These are phyloP conservation scores for Sesbania bispinosa DNA, from an alignment of 306 rosid genomes.

Conservation along the genomic window DNA sequence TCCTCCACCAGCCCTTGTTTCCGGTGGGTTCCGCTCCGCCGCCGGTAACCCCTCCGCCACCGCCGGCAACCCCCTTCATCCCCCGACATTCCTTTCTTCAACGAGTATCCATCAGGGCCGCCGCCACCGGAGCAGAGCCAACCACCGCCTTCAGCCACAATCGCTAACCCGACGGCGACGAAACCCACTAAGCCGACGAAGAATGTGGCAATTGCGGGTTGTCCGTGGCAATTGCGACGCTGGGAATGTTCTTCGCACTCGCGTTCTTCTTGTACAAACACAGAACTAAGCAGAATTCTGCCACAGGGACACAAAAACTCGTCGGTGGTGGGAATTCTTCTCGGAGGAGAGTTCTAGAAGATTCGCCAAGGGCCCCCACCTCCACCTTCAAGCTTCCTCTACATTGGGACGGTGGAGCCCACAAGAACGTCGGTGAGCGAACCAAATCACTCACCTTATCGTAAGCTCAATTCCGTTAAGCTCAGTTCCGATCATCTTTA, in stretches of 20 bases:
- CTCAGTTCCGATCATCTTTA: slow-evolving; percentile 58
- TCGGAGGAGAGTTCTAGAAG: slow-evolving; percentile 33
- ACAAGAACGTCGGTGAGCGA: slow-evolving; percentile 34
- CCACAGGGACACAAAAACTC: slow-evolving; percentile 47
- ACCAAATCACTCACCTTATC: slow-evolving; percentile 45
- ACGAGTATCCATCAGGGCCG: slow-evolving; percentile 51
- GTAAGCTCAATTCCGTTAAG: slow-evolving; percentile 49
- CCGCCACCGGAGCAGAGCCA: slow-evolving; percentile 46
- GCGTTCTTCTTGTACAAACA: slow-evolving; percentile 77
- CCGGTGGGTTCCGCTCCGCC: slow-evolving; percentile 61
- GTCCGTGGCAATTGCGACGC: slow-evolving; percentile 65
- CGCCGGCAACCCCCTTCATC: slow-evolving; percentile 34
- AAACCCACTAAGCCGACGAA: slow-evolving; percentile 54
- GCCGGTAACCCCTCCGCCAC: slow-evolving; percentile 35
- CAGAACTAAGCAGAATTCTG: slow-evolving; percentile 48
- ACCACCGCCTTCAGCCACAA: slow-evolving; percentile 25
- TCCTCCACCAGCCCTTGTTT: slow-evolving; percentile 76
- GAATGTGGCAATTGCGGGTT: slow-evolving; percentile 67
- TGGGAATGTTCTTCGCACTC: slow-evolving; percentile 75
- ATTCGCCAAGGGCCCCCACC: slow-evolving; percentile 45
- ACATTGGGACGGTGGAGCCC: slow-evolving; percentile 86
- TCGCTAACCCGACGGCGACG: slow-evolving; percentile 58
- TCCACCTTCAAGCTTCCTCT: slow-evolving; percentile 63
- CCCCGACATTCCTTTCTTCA: slow-evolving; percentile 66
- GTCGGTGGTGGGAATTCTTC: slow-evolving; percentile 38